Evolutionary conservation across 2,329 filamentous ascomycete species (phyloP), one percentile per base, ranked within the genome.

Genomic region (Balansia obtecta): DNA sequence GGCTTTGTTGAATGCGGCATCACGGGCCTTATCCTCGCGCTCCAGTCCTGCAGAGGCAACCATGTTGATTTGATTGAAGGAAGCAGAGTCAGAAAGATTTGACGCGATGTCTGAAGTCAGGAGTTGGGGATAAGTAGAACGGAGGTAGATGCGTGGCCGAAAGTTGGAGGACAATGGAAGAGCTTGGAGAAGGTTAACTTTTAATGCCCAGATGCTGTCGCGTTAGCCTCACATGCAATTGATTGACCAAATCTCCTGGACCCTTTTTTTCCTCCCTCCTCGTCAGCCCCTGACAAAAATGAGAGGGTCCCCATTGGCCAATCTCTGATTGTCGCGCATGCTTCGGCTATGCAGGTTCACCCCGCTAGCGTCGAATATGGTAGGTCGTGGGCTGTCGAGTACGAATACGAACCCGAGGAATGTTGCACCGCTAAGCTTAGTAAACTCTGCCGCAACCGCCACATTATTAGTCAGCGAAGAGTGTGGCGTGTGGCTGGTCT

Each of bases 1-100:
- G 58, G 82, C 87, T 72, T 88, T 86, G 76, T 88, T 90, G 77
- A 95, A 95, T 58, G 80, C 85, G 56, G 88, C 87, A 85, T 95
- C 89, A 60, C 89, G 88, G 63, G 71, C 66, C 68, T 90, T 85
- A 67, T 95, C 82, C 72, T 95, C 88, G 63, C 75, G 72, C 77
- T 95, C 88, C 66, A 95, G 84, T 53, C 62, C 60, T 50, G 59
- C 58, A 51, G 68, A 65, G 52, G 65, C 58, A 58, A 69, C 66
- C 71, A 75, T 73, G 63, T 66, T 70, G 65, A 69, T 33, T 45
- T 20, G 20, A 11, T 15, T 18, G 34, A 40, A 44, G 48, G 47
- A 52, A 45, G 47, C n/a, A 45, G 27, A 52, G 51, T 52, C 51
- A 53, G 53, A 53, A 43, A 44, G 18, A 37, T 44, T 44, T 45